Conservation (phyloP, 352 stramenopile genomes). For the Thraustotheca clavata region DNA sequence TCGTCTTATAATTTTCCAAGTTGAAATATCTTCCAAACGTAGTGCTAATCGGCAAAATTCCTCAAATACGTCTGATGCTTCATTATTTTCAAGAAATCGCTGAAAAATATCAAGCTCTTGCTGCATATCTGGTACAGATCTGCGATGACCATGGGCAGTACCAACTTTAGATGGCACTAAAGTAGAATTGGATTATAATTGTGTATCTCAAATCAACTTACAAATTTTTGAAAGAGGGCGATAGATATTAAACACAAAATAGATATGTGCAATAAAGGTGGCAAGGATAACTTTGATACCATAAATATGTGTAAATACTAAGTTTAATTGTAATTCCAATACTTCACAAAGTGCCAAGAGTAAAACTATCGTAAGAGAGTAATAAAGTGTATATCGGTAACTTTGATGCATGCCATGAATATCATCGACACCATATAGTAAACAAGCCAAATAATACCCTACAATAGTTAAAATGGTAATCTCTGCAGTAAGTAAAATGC, state of each 20-base stretch:
- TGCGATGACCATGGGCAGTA: not conserved
- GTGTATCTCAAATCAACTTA: not conserved
- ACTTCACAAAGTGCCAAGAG: not conserved
- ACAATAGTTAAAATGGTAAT: not conserved
- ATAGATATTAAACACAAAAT: not conserved
- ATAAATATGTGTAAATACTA: not conserved
- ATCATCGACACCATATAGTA: not conserved
- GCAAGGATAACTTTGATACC: not conserved
- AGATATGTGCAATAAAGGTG: not conserved
- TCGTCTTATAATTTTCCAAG: not conserved
- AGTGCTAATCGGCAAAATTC: conserved; percentile 1
- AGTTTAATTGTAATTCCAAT: not conserved
- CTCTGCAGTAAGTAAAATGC: not conserved
- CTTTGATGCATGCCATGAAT: not conserved
- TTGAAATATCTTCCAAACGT: not conserved
- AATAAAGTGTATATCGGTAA: not conserved
- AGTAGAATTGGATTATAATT: too few relatives aligned
- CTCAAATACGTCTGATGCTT: not conserved
- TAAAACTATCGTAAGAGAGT: not conserved
- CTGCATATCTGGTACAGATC: not conserved
- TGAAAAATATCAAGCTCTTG: not conserved
- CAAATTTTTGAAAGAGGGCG: not conserved
- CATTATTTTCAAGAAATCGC: not conserved
- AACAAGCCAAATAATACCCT: not conserved
- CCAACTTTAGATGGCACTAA: too few relatives aligned